Evolutionary conservation across 2,329 filamentous ascomycete species (phyloP).

Genomic region (Aspergillus ochraceus): DNA sequence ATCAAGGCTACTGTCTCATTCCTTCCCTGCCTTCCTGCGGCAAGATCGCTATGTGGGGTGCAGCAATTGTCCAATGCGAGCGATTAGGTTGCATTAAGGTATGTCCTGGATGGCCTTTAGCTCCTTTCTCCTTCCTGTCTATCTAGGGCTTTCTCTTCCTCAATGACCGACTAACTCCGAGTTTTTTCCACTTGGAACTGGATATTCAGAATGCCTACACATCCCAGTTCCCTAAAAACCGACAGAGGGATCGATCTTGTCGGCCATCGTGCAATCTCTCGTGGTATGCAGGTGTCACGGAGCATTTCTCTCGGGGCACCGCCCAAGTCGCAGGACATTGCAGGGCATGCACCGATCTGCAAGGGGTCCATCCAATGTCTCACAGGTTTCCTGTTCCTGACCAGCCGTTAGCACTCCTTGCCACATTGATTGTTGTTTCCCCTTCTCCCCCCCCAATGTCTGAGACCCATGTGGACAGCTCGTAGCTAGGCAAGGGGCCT

Average conservation of each 20-base stretch:
- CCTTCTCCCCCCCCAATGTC: background rate
- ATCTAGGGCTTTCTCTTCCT: background rate
- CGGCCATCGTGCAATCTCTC: background rate
- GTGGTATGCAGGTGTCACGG: conserved; percentile 15
- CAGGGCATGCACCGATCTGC: conserved; percentile 12
- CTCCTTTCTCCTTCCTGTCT: background rate
- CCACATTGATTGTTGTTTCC: background rate
- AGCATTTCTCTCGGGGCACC: conserved; percentile 1
- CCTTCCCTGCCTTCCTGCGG: conserved; percentile 10
- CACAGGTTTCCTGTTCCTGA: background rate
- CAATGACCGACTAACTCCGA: background rate
- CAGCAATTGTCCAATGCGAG: background rate
- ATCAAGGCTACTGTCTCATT: conserved; percentile 13
- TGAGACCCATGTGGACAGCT: conserved; percentile 10
- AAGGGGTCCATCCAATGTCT: background rate
- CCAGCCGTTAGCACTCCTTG: background rate
- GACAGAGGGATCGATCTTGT: background rate
- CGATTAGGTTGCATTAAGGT: background rate
- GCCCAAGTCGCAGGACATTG: conserved; percentile 13
- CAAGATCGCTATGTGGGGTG: conserved; percentile 10
- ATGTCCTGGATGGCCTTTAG: background rate
- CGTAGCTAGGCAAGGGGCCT: conserved; percentile 12
- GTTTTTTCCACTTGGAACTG: background rate
- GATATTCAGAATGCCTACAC: background rate
- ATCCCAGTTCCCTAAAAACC: no score